Evolutionary conservation across 176 grass and related monocot genomes (phyloP), one percentile per base, ranked within the genome.

Genomic region (Lolium rigidum): DNA sequence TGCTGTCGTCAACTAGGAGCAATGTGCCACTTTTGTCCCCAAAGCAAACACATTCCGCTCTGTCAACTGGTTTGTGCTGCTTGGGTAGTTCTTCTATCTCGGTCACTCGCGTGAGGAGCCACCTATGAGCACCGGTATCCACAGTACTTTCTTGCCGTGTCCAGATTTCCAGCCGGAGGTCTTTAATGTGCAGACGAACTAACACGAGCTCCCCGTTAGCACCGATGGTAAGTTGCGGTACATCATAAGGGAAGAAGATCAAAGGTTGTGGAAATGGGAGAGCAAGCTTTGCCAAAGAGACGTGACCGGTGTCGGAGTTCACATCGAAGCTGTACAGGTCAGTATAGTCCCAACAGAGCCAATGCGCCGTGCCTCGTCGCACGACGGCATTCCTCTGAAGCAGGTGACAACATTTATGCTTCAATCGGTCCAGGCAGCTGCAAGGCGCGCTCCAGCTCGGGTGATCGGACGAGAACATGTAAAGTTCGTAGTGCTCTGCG

Each of bases 1-100:
- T 24, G 54, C 17, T 7, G n/a, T 24, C 5, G 43, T 72, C 41
- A 21, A 21, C 70, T 21, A 73, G 43, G 41, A 48, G 43, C 70
- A 73, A 24, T 46, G 70, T 73, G 70, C 70, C 70, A 8, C 70
- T 73, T 22, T 73, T 73, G 10, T 73, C 41, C 43, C 43, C 43
- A 22, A 48, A 15, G 70, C 70, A 48, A 48, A 73, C n/a, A 10
- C 70, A 73, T 24, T 24, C 2, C 15, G 65, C 7, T 39, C 28
- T 10, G 15, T 18, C 41, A 22, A 47, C 6, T 6, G 11, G 10
- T 5, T 72, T 44, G 8, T 7, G 41, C n/a, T 22, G 41, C n/a
- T 22, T 48, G 70, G 43, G 10, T 15, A 10, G 41, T 14, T 73
- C 5, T 47, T 73, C 11, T 47, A 73, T 73, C 41, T 73, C 4